Percentiles rank a stretch among this genome's conserved stretches.
These are phyloP conservation scores for Physcia stellaris DNA, from an alignment of 495 filamentous ascomycete species.

Conservation along the genomic window DNA sequence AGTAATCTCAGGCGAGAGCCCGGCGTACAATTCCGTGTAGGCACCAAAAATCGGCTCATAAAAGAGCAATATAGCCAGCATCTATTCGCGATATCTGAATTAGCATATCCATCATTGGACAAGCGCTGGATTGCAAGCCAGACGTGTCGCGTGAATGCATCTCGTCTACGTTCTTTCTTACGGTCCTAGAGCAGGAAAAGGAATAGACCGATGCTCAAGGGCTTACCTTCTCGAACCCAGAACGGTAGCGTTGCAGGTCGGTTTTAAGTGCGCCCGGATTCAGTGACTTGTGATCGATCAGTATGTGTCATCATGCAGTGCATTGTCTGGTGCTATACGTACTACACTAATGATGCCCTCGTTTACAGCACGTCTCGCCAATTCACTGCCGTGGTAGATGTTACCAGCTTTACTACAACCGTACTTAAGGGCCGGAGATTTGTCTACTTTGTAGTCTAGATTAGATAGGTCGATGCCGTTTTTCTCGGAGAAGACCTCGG, in stretches of 20 bases:
- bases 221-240: not conserved
- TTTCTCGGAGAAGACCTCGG: conserved; percentile 16
- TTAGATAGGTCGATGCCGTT: conserved; percentile 22
- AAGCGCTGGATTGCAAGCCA: too few species aligned
- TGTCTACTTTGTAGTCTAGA: conserved; percentile 15
- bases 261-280: conserved; percentile 11
- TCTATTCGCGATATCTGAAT: not conserved
- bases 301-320: too few species aligned
- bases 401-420: conserved; percentile 29
- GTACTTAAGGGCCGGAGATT: conserved; percentile 18
- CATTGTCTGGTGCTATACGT: too few species aligned
- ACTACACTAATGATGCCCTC: conserved; percentile 11
- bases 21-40: conserved; percentile 13
- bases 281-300: too few species aligned
- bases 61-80: not conserved
- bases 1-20: conserved; percentile 9
- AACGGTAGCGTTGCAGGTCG: conserved; percentile 11
- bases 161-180: not conserved
- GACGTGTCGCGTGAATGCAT: too few species aligned
- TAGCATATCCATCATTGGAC: too few species aligned
- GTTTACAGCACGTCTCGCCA: conserved; percentile 12
- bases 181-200: not conserved
- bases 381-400: conserved; percentile 21
- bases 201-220: not conserved
- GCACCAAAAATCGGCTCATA: conserved; percentile 11